A percentile compares a stretch with the other conserved stretches of the same genome.
phyloP scores from a whole-genome alignment of 2,329 filamentous ascomycete species.

The Trichoderma hamatum region DNA sequence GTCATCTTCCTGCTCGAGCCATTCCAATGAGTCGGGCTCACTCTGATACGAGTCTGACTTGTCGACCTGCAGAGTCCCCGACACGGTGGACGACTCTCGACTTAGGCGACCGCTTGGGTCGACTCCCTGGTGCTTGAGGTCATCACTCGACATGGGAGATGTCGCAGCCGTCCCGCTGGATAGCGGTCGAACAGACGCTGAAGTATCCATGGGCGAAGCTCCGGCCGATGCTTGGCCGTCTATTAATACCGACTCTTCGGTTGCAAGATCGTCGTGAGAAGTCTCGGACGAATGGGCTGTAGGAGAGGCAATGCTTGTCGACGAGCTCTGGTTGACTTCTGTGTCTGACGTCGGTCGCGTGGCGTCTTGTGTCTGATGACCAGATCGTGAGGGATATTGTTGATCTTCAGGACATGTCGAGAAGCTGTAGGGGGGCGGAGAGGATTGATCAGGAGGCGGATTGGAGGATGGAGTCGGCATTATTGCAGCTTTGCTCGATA shows the following conservation, averaged over 20 bases:
- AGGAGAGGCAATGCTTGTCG: conserved; percentile 32
- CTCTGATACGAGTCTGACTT: conserved; percentile 30
- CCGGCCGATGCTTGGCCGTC: conserved; percentile 36
- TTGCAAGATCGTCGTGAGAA: conserved; percentile 31
- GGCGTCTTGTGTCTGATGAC: conserved; percentile 35
- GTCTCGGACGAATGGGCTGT: conserved; percentile 31
- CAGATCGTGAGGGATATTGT: conserved; percentile 35
- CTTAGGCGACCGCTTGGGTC: conserved; percentile 34
- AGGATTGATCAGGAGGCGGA: conserved; percentile 43
- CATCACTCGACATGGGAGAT: conserved; percentile 40
- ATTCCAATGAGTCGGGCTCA: conserved; percentile 34
- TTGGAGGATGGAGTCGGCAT: conserved; percentile 54
- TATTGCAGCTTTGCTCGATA: conserved; percentile 29
- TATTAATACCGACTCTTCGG: conserved; percentile 35
- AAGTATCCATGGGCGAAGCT: conserved; percentile 45
- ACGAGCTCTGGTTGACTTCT: conserved; percentile 31
- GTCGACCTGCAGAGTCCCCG: conserved; percentile 27
- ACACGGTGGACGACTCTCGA: conserved; percentile 31
- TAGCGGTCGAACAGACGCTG: conserved; percentile 49
- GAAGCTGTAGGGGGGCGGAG: conserved; percentile 44
- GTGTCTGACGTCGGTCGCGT: conserved; percentile 30
- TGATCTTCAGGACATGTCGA: conserved; percentile 51
- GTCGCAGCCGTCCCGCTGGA: conserved; percentile 40
- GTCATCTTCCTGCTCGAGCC: conserved; percentile 37
- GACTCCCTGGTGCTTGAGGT: conserved; percentile 31